Evolutionary conservation across 1,139 yeast genomes (phyloP), one percentile per base, ranked within the genome.

Genomic region (Taphrina deformans): DNA sequence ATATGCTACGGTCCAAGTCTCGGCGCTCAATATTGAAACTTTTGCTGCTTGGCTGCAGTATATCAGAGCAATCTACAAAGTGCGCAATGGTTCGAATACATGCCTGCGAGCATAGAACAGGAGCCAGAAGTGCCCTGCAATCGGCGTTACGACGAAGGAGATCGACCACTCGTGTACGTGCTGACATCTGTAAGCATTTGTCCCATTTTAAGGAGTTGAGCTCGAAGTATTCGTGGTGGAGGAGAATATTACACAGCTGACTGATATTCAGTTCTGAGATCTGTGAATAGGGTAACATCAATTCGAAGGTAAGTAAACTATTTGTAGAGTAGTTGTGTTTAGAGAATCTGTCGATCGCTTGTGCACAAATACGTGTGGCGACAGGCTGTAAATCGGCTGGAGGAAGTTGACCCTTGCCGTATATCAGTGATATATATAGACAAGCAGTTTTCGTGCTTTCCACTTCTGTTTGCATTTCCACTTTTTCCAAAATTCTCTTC

Each of bases 401-500:
- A 16, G 18, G 33, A 5, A 31, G 18, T 4, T 31, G 38, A 5
- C 46, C 26, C 23, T 45, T 31, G 7, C 9, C 23, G 53, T 7
- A 27, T 7, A 59, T 21, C 16, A 12, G 23, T 6, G 53, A n/a
- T 5, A 59, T 16, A n/a, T 35, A 48, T 7, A 27, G 23, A 27
- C 50, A 16, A n/a, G 44, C 35, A n/a, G 12, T 27, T 9, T 40
- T 9, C 12, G 50, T 33, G 12, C 21, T n/a, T 21, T 38, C 10
- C 14, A 14, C 31, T 14, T 38, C 50, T 4, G 38, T 26, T 10
- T 27, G 51, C 14, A 27, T 12, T 7, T 48, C 56, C 23, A 59
- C 1, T 21, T 50, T 50, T 6, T 59, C 63, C 14, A 50, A 4
- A 4, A 59, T 9, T 29, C 50, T 59, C 24, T 23, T 50, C 21